A percentile compares a stretch with the other conserved stretches of the same genome.
These are phyloP conservation scores for Zelonia costaricensis DNA, from an alignment of 208 protist genomes.

Conservation along the genomic window DNA sequence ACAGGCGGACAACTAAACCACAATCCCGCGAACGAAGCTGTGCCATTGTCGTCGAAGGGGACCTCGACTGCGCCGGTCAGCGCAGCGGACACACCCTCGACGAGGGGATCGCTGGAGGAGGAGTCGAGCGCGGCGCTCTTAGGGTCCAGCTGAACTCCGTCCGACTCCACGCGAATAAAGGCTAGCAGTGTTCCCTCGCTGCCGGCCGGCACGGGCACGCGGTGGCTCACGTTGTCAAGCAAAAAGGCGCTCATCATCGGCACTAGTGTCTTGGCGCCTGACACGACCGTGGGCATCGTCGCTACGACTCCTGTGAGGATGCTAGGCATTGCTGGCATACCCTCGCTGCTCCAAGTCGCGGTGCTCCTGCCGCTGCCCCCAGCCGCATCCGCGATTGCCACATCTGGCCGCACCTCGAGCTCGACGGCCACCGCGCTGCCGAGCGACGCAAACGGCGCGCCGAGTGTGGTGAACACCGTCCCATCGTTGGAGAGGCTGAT, in stretches of 20 bases:
- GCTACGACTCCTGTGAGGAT: too few species aligned
- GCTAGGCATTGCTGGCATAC: too few species aligned
- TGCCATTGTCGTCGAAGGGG: too few species aligned
- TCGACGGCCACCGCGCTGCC: background rate
- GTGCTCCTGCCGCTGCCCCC: background rate
- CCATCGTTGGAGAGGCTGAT: conserved; percentile 7
- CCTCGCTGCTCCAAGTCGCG: too few species aligned
- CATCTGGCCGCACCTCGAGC: background rate
- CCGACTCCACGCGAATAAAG: background rate
- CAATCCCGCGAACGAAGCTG: too few species aligned
- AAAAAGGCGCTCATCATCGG: background rate
- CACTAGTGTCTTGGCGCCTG: background rate
- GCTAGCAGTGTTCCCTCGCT: background rate
- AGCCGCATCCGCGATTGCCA: background rate
- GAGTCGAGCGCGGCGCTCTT: background rate
- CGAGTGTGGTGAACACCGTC: background rate
- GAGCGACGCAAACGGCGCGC: background rate
- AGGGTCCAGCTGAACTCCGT: too few species aligned
- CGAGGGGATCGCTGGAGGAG: background rate
- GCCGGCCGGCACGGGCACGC: background rate
- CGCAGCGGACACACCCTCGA: too few species aligned
- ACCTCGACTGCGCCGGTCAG: too few species aligned
- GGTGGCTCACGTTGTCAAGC: conserved; percentile 9
- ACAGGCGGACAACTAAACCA: too few species aligned
- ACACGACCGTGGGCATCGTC: background rate